phyloP scores from a whole-genome alignment of 1,284 basidiomycete species.

The Megacollybia platyphylla region DNA sequence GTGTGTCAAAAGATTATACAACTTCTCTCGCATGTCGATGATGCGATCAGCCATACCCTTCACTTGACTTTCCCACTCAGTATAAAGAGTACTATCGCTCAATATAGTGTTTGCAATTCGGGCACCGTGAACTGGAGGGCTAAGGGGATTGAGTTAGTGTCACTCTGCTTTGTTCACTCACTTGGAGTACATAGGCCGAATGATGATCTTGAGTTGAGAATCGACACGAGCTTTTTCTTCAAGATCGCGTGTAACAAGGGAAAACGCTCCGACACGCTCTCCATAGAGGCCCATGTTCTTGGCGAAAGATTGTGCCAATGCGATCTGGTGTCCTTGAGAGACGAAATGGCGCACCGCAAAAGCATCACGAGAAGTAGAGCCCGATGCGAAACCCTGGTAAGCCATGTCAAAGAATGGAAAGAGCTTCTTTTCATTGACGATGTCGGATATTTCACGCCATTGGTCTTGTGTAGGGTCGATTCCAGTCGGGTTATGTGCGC shows the following conservation, averaged over 20 bases:
- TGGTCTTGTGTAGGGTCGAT: slow-evolving; percentile 91
- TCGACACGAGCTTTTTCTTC: slow-evolving; percentile 86
- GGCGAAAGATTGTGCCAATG: slow-evolving; percentile 89
- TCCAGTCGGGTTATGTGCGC: slow-evolving; percentile 97
- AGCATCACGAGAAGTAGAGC: slow-evolving; percentile 81
- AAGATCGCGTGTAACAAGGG: slow-evolving; percentile 57
- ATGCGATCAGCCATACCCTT: slow-evolving; percentile 96
- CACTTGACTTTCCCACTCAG: slow-evolving; percentile 85
- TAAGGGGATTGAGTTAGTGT: too few relatives aligned
- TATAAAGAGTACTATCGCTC: slow-evolving; percentile 64
- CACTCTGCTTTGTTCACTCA: too few relatives aligned
- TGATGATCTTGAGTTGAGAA: slow-evolving; percentile 91
- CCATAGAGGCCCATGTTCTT: slow-evolving; percentile 99
- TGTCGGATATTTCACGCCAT: slow-evolving; percentile 86
- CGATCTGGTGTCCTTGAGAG: slow-evolving; percentile 75
- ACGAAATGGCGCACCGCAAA: slow-evolving; percentile 95
- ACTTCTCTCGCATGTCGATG: slow-evolving; percentile 85
- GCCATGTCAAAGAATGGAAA: slow-evolving; percentile 98
- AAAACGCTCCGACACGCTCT: slow-evolving; percentile 94
- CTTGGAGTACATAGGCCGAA: slow-evolving; percentile 97
- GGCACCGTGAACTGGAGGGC: slow-evolving; percentile 90
- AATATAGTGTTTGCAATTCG: slow-evolving; percentile 82
- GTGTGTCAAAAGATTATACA: slow-evolving; percentile 72
- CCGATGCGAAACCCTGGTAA: slow-evolving; percentile 93
- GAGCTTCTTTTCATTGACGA: slow-evolving; percentile 78